phyloP scores from a whole-genome alignment of 208 protist genomes.

The Vickermania ingenoplastis region DNA sequence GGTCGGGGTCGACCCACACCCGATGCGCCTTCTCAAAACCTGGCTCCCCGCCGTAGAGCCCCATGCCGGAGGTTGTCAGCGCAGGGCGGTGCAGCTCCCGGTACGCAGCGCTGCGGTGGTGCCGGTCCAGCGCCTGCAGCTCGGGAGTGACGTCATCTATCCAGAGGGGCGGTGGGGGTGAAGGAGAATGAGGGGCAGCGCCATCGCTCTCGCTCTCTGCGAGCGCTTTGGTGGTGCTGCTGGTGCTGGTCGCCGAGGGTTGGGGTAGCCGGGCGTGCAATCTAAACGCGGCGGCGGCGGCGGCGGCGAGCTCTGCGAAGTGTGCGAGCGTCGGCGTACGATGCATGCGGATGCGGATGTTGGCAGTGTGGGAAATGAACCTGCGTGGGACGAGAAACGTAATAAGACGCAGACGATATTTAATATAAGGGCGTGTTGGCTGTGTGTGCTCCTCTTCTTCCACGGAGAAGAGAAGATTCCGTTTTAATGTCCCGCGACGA shows the following conservation, averaged over 20 bases:
- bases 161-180: conserved; percentile 28
- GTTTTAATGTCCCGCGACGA: too few relatives aligned
- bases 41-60: conserved; percentile 82
- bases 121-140: conserved; percentile 26
- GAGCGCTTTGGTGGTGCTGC: conserved; percentile 5
- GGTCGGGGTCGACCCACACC: conserved; percentile 87
- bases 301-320: too few relatives aligned
- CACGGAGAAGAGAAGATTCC: too few relatives aligned
- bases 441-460: too few relatives aligned
- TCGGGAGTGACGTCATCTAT: conserved; percentile 58
- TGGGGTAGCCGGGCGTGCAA: conserved; percentile 23
- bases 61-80: conserved; percentile 70
- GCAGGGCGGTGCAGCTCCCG: conserved; percentile 79
- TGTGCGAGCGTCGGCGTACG: too few relatives aligned
- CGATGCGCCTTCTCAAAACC: conserved; percentile 87
- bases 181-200: too few relatives aligned
- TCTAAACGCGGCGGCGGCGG: conserved; percentile 11
- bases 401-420: too few relatives aligned
- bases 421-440: too few relatives aligned
- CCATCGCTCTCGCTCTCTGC: too few relatives aligned
- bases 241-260: conserved; percentile 17
- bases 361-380: too few relatives aligned
- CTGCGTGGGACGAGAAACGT: too few relatives aligned
- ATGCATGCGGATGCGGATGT: too few relatives aligned
- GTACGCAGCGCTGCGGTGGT: conserved; percentile 63